phyloP scores from a whole-genome alignment of 2,329 filamentous ascomycete genomes.

The Leptosphaerulina australis region DNA sequence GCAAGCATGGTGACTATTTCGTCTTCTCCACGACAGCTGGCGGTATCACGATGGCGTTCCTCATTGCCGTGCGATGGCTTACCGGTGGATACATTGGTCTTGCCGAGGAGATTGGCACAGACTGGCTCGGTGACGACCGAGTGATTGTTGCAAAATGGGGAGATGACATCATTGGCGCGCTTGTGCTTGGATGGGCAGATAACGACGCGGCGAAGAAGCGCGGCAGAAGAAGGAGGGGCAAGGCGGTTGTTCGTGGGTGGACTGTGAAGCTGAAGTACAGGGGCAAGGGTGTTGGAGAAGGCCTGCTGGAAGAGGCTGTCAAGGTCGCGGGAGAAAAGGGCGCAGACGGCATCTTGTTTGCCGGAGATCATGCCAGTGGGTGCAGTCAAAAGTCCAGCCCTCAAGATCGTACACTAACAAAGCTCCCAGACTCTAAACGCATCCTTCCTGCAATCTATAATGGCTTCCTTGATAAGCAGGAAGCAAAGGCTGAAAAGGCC shows the following conservation, averaged over 20 bases:
- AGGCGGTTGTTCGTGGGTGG: conserved; percentile 80
- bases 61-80: conserved; percentile 66
- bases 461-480: conserved; percentile 43
- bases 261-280: conserved; percentile 74
- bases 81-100: conserved; percentile 67
- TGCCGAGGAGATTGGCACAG: conserved; percentile 66
- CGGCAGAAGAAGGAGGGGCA: conserved; percentile 61
- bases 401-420: conserved; percentile 21
- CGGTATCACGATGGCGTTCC: conserved; percentile 66
- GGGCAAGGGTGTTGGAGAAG: conserved; percentile 71
- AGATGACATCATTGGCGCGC: conserved; percentile 70
- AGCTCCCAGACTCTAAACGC: conserved; percentile 39
- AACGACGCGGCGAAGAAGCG: conserved; percentile 52
- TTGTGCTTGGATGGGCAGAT: conserved; percentile 70
- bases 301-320: conserved; percentile 75
- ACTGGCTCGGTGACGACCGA: conserved; percentile 62
- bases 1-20: conserved; percentile 57
- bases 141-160: conserved; percentile 70
- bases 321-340: conserved; percentile 69
- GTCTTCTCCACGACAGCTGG: conserved; percentile 64
- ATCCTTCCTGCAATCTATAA: conserved; percentile 46
- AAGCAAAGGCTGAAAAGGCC: conserved; percentile 43
- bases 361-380: conserved; percentile 77
- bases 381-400: conserved; percentile 20
- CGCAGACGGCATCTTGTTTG: conserved; percentile 75